Conservation (phyloP, 805 yeast species). For the Candida alai region DNA sequence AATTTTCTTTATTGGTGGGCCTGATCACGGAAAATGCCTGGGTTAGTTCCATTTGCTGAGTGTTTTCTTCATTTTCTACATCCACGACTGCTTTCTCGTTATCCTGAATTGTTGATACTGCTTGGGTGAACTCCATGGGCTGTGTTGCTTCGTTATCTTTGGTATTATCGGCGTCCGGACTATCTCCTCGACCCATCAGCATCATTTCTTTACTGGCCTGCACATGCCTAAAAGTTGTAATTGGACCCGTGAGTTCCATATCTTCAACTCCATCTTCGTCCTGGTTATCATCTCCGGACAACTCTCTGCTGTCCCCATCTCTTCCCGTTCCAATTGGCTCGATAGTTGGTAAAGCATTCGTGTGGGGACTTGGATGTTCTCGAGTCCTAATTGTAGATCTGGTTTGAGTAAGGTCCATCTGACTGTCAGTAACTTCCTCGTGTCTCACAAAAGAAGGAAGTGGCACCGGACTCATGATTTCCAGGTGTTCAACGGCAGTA, state of each 20-base stretch:
- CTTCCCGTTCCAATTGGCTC: too few relatives aligned
- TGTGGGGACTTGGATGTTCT: too few relatives aligned
- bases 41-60: conserved; percentile 9
- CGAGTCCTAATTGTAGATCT: too few relatives aligned
- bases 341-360: too few relatives aligned
- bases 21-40: conserved; percentile 6
- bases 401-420: too few relatives aligned
- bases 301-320: too few relatives aligned
- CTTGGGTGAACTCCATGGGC: conserved; percentile 21
- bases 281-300: neutral
- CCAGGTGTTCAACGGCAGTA: too few relatives aligned
- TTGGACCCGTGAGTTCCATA: conserved; percentile 25
- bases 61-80: neutral
- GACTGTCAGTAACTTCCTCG: too few relatives aligned
- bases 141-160: neutral
- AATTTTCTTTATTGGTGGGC: too few relatives aligned
- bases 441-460: too few relatives aligned
- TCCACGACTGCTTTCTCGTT: neutral
- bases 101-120: neutral
- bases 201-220: neutral
- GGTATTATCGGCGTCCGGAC: neutral
- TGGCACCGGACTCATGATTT: too few relatives aligned
- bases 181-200: conserved; percentile 1
- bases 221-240: conserved; percentile 2
- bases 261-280: conserved; percentile 6